These are phyloP conservation scores for Fomes fomentarius DNA, from an alignment of 1,284 basidiomycete genomes.

Conservation along the genomic window DNA sequence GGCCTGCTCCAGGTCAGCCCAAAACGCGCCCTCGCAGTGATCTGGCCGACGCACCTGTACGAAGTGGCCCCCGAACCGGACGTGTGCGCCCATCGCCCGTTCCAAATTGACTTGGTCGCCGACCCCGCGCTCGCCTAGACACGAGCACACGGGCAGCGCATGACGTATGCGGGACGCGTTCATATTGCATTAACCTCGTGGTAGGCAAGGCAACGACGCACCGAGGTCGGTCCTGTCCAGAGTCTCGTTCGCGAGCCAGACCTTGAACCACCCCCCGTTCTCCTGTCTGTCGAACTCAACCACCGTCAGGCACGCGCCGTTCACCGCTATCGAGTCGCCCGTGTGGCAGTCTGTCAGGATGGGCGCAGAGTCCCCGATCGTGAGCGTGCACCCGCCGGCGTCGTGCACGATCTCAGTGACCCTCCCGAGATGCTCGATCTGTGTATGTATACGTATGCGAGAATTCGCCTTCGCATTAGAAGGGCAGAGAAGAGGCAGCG, in stretches of 20 bases:
- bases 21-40: background rate
- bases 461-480: conserved; percentile 5
- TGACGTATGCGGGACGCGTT: background rate
- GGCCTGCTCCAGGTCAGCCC: conserved; percentile 55
- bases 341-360: conserved; percentile 92
- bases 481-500: conserved; percentile 1
- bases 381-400: conserved; percentile 81
- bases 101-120: conserved; percentile 92
- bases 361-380: conserved; percentile 72
- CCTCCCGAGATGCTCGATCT: conserved; percentile 85
- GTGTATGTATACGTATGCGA: conserved; percentile 2
- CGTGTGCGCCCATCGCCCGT: conserved; percentile 92
- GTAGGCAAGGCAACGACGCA: conserved; percentile 39
- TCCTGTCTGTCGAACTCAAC: conserved; percentile 74
- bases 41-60: conserved; percentile 75
- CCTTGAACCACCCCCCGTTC: conserved; percentile 82
- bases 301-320: conserved; percentile 88
- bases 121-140: conserved; percentile 72
- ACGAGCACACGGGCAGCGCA: background rate
- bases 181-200: background rate
- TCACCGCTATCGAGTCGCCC: conserved; percentile 92
- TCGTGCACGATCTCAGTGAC: conserved; percentile 67
- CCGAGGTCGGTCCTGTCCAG: conserved; percentile 90
- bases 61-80: conserved; percentile 95
- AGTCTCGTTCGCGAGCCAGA: conserved; percentile 97